Evolutionary conservation across 306 rosid genomes (phyloP).

Genomic region (Castanea mollissima): DNA sequence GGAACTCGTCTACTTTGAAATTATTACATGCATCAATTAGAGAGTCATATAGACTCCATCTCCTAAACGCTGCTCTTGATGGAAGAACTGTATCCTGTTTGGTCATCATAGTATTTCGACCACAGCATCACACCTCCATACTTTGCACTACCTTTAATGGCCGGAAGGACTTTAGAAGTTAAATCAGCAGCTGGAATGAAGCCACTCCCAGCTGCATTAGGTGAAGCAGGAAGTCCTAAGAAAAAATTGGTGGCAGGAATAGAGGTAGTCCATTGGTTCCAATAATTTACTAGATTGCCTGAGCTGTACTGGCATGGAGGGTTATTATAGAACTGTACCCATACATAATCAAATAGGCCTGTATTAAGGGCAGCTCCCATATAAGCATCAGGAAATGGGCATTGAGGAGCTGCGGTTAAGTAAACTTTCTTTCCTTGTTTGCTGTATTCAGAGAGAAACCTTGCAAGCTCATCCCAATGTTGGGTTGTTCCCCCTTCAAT

Average conservation of each 20-base stretch:
- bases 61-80: constrained; percentile 43
- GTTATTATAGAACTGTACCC: constrained; percentile 68
- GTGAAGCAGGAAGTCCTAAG: constrained; percentile 55
- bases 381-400: constrained; percentile 62
- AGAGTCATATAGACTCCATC: background rate
- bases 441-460: constrained; percentile 34
- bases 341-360: constrained; percentile 56
- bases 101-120: constrained; percentile 66
- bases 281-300: constrained; percentile 43
- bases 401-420: constrained; percentile 56
- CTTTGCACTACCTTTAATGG: constrained; percentile 42
- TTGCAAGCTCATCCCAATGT: constrained; percentile 55
- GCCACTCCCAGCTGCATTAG: constrained; percentile 54
- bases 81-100: constrained; percentile 51
- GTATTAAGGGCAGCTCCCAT: constrained; percentile 50
- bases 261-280: constrained; percentile 49
- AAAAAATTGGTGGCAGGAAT: constrained; percentile 44
- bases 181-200: constrained; percentile 38
- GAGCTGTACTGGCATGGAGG: constrained; percentile 49
- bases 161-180: constrained; percentile 46
- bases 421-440: constrained; percentile 42
- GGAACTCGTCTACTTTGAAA: background rate
- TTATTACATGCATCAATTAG: background rate
- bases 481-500: constrained; percentile 53
- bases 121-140: constrained; percentile 78